Conservation (phyloP, 192 early-diverging fungal genomes). For the Phlyctochytrium bullatum region DNA sequence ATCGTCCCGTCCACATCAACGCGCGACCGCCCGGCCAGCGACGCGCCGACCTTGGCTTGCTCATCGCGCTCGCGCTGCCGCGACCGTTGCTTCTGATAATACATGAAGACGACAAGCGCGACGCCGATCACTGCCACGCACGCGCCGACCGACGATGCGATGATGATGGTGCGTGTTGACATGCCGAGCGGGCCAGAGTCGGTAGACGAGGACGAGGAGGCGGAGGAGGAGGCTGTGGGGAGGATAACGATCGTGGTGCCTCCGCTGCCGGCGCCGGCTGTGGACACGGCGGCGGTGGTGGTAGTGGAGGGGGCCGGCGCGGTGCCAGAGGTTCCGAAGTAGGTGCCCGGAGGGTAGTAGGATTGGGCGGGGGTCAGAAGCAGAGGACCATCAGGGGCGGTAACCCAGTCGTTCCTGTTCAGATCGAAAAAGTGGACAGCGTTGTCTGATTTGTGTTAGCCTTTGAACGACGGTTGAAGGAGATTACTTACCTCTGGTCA, state of each 20-base stretch:
- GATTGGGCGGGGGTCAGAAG: background rate
- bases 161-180: background rate
- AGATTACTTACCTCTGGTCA: background rate
- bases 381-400: background rate
- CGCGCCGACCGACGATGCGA: background rate
- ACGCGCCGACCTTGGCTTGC: background rate
- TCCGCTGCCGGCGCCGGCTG: background rate
- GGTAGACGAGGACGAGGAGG: background rate
- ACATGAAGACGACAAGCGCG: background rate
- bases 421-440: slow-evolving; percentile 3
- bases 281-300: background rate
- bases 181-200: no score
- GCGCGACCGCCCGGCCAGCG: background rate
- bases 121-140: background rate
- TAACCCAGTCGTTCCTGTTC: background rate
- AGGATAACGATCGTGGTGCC: background rate
- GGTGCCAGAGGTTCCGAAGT: background rate
- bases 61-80: background rate
- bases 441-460: background rate
- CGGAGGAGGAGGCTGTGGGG: background rate
- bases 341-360: background rate
- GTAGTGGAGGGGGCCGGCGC: background rate
- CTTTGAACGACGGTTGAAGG: background rate
- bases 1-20: background rate
- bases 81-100: background rate